phyloP scores from a whole-genome alignment of 208 protist genomes.

The Leishmania turanica region DNA sequence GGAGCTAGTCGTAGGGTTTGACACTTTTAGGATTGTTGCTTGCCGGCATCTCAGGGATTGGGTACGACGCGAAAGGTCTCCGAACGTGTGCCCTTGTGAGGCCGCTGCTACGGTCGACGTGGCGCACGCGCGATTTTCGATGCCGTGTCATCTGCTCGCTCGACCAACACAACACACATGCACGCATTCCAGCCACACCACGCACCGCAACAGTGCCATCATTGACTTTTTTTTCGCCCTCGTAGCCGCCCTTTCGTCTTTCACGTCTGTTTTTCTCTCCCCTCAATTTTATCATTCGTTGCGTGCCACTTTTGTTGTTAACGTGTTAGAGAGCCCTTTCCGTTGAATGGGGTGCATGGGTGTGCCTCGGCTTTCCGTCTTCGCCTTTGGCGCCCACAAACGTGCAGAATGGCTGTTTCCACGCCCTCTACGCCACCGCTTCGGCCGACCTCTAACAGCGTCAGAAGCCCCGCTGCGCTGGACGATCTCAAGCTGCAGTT shows the following conservation, averaged over 20 bases:
- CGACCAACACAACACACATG: neutral
- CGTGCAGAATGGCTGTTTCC: neutral
- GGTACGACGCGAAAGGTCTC: neutral
- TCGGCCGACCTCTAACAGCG: neutral
- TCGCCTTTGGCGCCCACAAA: neutral
- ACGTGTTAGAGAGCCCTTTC: neutral
- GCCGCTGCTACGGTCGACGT: neutral
- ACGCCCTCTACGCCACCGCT: neutral
- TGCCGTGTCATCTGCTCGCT: neutral
- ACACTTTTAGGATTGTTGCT: neutral
- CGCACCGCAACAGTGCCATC: neutral
- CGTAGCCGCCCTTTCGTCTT: neutral
- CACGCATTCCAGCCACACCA: neutral
- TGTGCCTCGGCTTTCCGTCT: neutral
- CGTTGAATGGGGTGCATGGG: neutral
- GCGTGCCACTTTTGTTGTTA: neutral
- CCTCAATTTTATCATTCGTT: no score
- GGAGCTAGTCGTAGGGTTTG: neutral
- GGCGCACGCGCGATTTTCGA: neutral
- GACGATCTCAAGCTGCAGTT: slow-evolving; percentile 28
- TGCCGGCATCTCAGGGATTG: neutral
- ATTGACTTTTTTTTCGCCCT: neutral
- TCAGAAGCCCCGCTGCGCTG: neutral
- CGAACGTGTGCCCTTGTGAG: neutral
- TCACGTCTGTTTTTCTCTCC: neutral